phyloP scores from a whole-genome alignment of 2,329 filamentous ascomycete genomes.

The Teratosphaeria pseudoeucalypti region DNA sequence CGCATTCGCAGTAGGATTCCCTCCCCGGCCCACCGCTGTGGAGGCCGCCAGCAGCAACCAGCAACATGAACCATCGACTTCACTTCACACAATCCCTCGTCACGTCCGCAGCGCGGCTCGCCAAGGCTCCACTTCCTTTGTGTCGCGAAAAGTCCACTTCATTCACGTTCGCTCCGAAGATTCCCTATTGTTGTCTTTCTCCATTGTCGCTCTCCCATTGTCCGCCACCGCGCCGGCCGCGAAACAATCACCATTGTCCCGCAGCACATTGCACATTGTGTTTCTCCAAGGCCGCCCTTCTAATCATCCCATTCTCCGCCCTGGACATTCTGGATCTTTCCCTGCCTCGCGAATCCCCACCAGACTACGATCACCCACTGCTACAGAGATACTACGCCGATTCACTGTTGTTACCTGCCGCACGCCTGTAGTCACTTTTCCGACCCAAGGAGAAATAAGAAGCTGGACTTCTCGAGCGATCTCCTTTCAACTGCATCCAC shows the following conservation, averaged over 20 bases:
- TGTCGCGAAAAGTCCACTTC: slow-evolving; percentile 1
- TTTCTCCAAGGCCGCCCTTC: neutral
- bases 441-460: neutral
- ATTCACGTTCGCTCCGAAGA: neutral
- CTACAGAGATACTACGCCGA: neutral
- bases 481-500: neutral
- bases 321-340: neutral
- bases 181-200: slow-evolving; percentile 1
- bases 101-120: neutral
- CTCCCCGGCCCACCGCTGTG: neutral
- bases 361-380: neutral
- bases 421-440: neutral
- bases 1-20: neutral
- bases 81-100: slow-evolving; percentile 3
- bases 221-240: slow-evolving; percentile 5
- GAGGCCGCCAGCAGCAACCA: neutral
- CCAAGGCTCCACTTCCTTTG: slow-evolving; percentile 1
- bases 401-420: neutral
- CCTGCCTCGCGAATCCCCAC: neutral
- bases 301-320: neutral
- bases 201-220: slow-evolving; percentile 1
- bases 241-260: neutral
- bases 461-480: slow-evolving; percentile 1
- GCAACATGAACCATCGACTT: neutral
- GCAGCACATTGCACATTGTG: neutral